Evolutionary conservation across 768 basidiomycete species (phyloP).

Genomic region (Rhizopogon sp.): DNA sequence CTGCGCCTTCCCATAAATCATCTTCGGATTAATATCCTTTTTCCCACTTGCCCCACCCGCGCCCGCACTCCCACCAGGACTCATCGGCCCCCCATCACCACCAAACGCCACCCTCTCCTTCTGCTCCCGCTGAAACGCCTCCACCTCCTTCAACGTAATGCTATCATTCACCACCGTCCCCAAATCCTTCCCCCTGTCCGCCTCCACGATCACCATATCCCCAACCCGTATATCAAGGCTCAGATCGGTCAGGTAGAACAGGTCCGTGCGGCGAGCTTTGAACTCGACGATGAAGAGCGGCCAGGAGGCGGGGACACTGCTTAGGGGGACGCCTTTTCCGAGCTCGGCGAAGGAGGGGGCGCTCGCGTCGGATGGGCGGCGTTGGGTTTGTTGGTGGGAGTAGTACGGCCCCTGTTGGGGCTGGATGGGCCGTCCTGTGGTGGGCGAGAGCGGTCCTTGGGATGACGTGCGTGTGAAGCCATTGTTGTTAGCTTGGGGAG

Average conservation of each 20-base stretch:
- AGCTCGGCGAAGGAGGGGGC: conserved; percentile 45
- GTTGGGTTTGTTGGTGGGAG: conserved; percentile 29
- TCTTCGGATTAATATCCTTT: conserved; percentile 96
- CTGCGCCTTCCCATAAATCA: conserved; percentile 88
- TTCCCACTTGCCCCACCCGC: conserved; percentile 34
- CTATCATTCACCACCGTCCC: conserved; percentile 90
- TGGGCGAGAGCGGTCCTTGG: conserved; percentile 51
- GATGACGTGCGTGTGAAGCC: conserved; percentile 40
- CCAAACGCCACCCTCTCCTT: conserved; percentile 47
- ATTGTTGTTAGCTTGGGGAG: conserved; percentile 27
- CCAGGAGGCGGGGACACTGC: conserved; percentile 75
- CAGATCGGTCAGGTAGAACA: conserved; percentile 85
- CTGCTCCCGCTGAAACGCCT: conserved; percentile 84
- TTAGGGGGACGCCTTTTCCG: conserved; percentile 86
- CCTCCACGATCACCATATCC: conserved; percentile 95
- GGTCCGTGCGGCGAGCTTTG: conserved; percentile 92
- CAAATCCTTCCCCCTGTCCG: conserved; percentile 89
- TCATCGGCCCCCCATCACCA: conserved; percentile 37
- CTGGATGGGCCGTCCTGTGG: conserved; percentile 22
- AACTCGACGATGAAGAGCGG: conserved; percentile 97
- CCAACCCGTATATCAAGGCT: conserved; percentile 67
- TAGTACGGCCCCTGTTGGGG: conserved; percentile 25
- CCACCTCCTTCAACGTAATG: conserved; percentile 85
- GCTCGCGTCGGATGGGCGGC: conserved; percentile 36
- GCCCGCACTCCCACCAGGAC: conserved; percentile 34